Evolutionary conservation across 176 grass and related monocot genomes (phyloP).

Genomic region (Phragmites australis): DNA sequence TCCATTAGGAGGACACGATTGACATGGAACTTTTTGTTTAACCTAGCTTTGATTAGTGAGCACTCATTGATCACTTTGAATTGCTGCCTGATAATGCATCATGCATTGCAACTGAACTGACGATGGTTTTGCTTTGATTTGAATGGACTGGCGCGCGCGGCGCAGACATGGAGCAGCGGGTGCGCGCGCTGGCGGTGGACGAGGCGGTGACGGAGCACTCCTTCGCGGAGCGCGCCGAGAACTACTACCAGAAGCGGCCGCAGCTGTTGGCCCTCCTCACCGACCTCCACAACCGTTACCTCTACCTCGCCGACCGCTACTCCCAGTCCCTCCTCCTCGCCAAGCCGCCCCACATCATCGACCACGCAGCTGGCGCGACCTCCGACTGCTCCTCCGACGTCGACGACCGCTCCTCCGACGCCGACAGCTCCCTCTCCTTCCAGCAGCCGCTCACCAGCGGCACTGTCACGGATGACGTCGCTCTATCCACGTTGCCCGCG

Average conservation of each 20-base stretch:
- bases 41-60: too few species aligned
- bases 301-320: conserved; percentile 96
- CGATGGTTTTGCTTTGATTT: not conserved
- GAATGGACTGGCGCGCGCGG: not conserved
- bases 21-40: too few species aligned
- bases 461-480: not conserved
- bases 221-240: conserved; percentile 73
- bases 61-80: too few species aligned
- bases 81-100: too few species aligned
- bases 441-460: conserved; percentile 23
- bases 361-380: not conserved
- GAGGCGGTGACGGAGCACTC: conserved; percentile 53
- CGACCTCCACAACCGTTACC: conserved; percentile 88
- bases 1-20: too few species aligned
- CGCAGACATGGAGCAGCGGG: conserved; percentile 81
- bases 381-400: conserved; percentile 45
- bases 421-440: conserved; percentile 84
- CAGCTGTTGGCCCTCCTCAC: conserved; percentile 82
- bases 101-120: too few species aligned
- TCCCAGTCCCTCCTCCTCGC: conserved; percentile 58
- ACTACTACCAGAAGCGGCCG: conserved; percentile 81
- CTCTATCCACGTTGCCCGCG: too few species aligned
- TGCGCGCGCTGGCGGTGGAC: conserved; percentile 62
- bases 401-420: conserved; percentile 67
- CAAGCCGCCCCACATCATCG: too few species aligned